Evolutionary conservation across 371 early-diverging fungal species (phyloP), one percentile per base, ranked within the genome.

Genomic region (Actinomucor elegans): DNA sequence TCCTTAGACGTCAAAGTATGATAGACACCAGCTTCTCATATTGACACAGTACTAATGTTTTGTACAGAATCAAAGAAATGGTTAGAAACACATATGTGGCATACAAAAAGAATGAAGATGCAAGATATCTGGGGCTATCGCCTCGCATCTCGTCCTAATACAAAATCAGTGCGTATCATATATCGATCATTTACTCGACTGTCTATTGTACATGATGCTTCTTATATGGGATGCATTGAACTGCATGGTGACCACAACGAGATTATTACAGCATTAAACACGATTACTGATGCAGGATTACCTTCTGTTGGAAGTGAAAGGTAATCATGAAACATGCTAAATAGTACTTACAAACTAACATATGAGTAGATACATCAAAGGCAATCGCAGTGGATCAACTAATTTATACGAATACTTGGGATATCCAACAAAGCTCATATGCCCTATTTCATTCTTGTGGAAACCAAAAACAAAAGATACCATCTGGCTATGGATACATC

Each of bases 61-160:
- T 28, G 24, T 18, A 17, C 63, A 85, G 86, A 55, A 10, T 69
- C 78, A 2, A 86, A 87, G n/a, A 75, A 83, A 24, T 98, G 97
- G 98, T 66, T 98, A 24, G 96, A 96, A 66, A 97, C 98, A n/a
- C 98, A 98, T 71, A 81, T 97, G 28, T 98, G 98, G 97, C 97
- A 97, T 57, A 88, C 96, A 7, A 98, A 98, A 64, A 81, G 98
- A 44, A 92, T 96, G 90, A 88, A 93, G 44, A 97, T 98, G 97
- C 64, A 47, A 20, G 83, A 92, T 46, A 61, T 83, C n/a, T 96
- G 95, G 96, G 95, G 95, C 0, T 88, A 85, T 63, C 76, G 84
- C 51, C 61, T 92, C 44, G 83, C 93, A 9, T 77, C 83, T n/a
- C 81, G 85, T 36, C 92, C 95, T 7, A 96, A 91, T 64, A 89